A percentile compares a stretch with the other conserved stretches of the same genome.
Evolutionary conservation across 75 land plant genomes (phyloP).

Genomic region (Adiantum capillusveneris): DNA sequence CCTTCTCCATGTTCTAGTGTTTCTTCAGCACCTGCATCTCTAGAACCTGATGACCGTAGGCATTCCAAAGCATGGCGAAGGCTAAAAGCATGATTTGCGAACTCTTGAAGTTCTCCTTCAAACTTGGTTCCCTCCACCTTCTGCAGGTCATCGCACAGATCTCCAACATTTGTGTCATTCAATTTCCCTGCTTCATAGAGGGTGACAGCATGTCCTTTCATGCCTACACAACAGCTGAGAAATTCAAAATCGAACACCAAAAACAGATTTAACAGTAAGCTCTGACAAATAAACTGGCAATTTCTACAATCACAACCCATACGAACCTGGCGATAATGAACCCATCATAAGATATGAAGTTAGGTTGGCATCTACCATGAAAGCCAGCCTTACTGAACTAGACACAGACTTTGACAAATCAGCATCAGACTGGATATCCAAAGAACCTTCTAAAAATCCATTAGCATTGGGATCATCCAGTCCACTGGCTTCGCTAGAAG

Average conservation of each 20-base stretch:
- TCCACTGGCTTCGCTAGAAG: slow-evolving; percentile 44
- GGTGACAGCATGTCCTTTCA: slow-evolving; percentile 98
- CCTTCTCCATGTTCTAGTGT: neutral
- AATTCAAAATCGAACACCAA: neutral
- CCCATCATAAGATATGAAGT: slow-evolving; percentile 99
- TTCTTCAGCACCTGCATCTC: slow-evolving; percentile 1
- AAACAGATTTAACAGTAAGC: too few species aligned
- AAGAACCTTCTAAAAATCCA: slow-evolving; percentile 24
- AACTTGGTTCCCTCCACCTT: slow-evolving; percentile 80
- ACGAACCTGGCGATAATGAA: slow-evolving; percentile 89
- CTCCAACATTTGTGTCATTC: slow-evolving; percentile 82
- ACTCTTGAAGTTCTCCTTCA: slow-evolving; percentile 98
- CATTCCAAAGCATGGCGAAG: slow-evolving; percentile 86
- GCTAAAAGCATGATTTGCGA: slow-evolving; percentile 94
- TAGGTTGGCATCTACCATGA: slow-evolving; percentile 96
- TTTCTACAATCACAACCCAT: neutral
- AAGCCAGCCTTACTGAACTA: slow-evolving; percentile 57
- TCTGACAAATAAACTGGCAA: neutral
- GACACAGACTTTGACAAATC: slow-evolving; percentile 30
- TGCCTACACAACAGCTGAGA: slow-evolving; percentile 43
- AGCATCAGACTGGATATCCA: slow-evolving; percentile 26
- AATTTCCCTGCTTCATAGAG: slow-evolving; percentile 97
- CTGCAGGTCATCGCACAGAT: slow-evolving; percentile 78
- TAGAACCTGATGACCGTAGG: slow-evolving; percentile 68
- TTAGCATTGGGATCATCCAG: slow-evolving; percentile 54